Evolutionary conservation across 495 filamentous ascomycete species (phyloP).

Genomic region (Margaritispora aquatica): DNA sequence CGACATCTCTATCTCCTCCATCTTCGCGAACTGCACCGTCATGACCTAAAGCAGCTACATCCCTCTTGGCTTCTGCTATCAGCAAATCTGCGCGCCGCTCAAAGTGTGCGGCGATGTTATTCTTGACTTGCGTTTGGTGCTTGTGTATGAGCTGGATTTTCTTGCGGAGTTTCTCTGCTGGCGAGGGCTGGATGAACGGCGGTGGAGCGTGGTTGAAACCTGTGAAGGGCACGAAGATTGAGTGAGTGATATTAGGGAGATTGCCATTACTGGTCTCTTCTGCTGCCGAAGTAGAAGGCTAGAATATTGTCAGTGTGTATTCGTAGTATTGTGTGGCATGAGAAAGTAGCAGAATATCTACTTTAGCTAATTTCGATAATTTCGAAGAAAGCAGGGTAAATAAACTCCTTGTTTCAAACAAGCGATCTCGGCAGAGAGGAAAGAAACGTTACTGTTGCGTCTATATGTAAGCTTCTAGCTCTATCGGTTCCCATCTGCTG

Average conservation of each 20-base stretch:
- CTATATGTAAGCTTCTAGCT: no score
- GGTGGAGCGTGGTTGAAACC: constrained; percentile 25
- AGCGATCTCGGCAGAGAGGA: no score
- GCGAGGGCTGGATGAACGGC: constrained; percentile 1
- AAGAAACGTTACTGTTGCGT: no score
- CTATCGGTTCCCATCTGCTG: no score
- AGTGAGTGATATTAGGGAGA: no score
- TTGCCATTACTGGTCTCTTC: no score
- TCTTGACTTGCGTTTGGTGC: constrained; percentile 32
- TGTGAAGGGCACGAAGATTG: constrained; percentile 38
- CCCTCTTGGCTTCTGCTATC: constrained; percentile 6
- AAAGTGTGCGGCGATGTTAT: constrained; percentile 38
- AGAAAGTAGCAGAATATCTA: no score
- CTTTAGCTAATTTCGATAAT: no score
- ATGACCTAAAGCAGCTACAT: constrained; percentile 1
- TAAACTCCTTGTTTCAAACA: no score
- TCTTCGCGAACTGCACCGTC: neutral
- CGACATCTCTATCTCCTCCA: neutral
- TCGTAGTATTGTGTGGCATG: no score
- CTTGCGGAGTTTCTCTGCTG: constrained; percentile 26
- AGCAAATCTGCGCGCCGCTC: constrained; percentile 28
- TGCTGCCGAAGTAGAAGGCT: no score
- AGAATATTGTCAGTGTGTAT: neutral
- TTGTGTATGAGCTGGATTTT: constrained; percentile 34
- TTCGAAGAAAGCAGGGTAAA: no score